Evolutionary conservation across 73 alveolate species (phyloP).

Genomic region (Tetrahymena elliotti): DNA sequence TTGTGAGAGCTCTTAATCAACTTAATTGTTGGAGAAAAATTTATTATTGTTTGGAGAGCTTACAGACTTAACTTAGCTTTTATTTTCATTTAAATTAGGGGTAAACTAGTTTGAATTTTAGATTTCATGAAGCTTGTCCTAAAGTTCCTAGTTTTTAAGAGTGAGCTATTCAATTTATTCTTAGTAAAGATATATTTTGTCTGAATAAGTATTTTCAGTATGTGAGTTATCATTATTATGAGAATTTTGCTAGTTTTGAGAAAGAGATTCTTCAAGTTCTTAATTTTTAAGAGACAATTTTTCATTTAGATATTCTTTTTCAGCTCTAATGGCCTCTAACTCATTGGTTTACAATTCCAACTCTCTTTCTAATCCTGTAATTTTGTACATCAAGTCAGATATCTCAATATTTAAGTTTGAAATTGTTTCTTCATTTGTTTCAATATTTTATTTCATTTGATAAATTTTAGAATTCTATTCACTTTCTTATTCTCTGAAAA

Average conservation of each 20-base stretch:
- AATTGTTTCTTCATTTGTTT: not conserved
- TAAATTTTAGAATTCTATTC: not conserved
- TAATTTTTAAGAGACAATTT: not conserved
- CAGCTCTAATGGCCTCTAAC: not conserved
- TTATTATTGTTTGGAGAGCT: not conserved
- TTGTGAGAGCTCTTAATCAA: not conserved
- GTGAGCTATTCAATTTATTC: not conserved
- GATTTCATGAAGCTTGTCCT: not conserved
- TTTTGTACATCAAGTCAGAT: not conserved
- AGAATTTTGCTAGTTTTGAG: not conserved
- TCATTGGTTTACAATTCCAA: not conserved
- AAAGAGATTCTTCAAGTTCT: not conserved
- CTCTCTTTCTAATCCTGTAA: not conserved
- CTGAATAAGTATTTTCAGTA: not conserved
- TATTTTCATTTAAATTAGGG: not conserved
- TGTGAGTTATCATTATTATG: not conserved
- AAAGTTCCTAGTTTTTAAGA: not conserved
- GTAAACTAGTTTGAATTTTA: not conserved
- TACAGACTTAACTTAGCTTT: not conserved
- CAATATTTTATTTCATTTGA: not conserved
- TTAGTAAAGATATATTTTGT: not conserved
- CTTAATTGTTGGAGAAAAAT: not conserved
- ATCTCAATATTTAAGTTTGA: not conserved
- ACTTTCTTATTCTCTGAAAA: not conserved
- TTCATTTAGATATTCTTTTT: not conserved